Base-by-base conservation (phyloP, 192 early-diverging fungal genomes). In the Backusella mclennaniae region DNA sequence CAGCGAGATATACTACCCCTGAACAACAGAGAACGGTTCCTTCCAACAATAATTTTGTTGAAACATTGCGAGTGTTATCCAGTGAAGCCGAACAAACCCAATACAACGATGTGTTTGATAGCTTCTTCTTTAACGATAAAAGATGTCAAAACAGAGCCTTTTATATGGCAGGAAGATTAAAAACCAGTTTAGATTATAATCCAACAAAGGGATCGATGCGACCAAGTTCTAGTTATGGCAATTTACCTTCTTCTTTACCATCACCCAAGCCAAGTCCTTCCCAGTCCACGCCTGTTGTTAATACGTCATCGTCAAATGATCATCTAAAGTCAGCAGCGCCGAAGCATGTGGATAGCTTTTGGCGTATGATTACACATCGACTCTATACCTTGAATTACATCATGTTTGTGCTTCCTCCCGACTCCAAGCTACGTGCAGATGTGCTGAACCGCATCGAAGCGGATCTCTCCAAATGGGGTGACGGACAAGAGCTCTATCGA, bases 81-180 rank as follows among this genome's bases (percentile, higher is more conserved):
- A 66, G 44, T 31, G 73, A 82, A 52, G 76, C 71, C 11, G 29
- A 71, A 59, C 49, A 70, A 4, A 35, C 35, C 11, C 76, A 75
- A 59, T 82, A 63, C 52, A 67, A 63, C n/a, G 80, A 79, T 75
- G 49, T 77, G 1, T 76, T 77, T 75, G 82, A 75, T 59, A 74
- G 63, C 23, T 77, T 80, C 59, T 83, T 83, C 29, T 83, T 79
- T 46, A 79, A 59, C 19, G 82, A 83, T 76, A 79, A 79, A 46
- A 75, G 77, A 63, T 83, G 82, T 72, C 75, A 77, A 63, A 66
- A 76, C 63, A 71, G 82, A 56, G 82, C 82, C 38, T 33, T 80
- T 23, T 83, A 75, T 36, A 73, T 83, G 56, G 74, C 78, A 23
- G 75, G 75, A 12, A 76, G 82, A 36, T 72, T 83, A 71, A 72